Base-by-base conservation (phyloP, 768 basidiomycete species). In the Panellus pusillus region DNA sequence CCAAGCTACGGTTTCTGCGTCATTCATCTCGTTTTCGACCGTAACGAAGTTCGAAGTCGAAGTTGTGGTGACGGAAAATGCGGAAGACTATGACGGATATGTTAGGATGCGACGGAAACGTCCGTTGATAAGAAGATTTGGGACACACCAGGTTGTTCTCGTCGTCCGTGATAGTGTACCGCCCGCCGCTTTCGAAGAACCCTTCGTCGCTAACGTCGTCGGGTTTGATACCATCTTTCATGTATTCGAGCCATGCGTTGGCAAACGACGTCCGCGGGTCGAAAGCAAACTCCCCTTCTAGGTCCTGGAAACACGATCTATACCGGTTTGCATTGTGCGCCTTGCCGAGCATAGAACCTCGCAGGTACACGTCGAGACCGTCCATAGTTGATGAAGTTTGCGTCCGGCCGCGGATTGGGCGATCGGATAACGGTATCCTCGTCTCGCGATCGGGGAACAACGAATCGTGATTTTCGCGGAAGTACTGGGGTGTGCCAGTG, bases 371-470 rank as follows among this genome's bases (percentile, higher is more conserved):
- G 48, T 74, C 73, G 14, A 70, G 56, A 0, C 70, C 72, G 15
- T 68, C 71, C n/a, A 72, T 50, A 1, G 72, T 72, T 3, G 74
- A 75, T 8, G 74, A 75, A 3, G 72, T 70, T 36, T 67, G 72
- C 5, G 72, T 71, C 38, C 59, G 27, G 38, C 60, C 55, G 55
- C 38, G 52, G 37, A 17, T 24, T 1, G 58, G 50, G 2, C 54
- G 50, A 27, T 53, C 48, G 3, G 54, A 51, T 27, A 46, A 50
- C 39, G 37, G 53, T 15, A 44, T 40, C 14, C 43, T 48, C 6
- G 32, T 2, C 32, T 14, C 32, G 14, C 14, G 2, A 14, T 44
- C 55, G 1, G 58, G 18, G 52, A 62, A 64, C 11, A 53, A 47
- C 29, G 56, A 63, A 29, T 61, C 59, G 46, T 65, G 58, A 29